phyloP scores from a whole-genome alignment of 169 alveolate genomes.

The Plasmodium gonderi region DNA sequence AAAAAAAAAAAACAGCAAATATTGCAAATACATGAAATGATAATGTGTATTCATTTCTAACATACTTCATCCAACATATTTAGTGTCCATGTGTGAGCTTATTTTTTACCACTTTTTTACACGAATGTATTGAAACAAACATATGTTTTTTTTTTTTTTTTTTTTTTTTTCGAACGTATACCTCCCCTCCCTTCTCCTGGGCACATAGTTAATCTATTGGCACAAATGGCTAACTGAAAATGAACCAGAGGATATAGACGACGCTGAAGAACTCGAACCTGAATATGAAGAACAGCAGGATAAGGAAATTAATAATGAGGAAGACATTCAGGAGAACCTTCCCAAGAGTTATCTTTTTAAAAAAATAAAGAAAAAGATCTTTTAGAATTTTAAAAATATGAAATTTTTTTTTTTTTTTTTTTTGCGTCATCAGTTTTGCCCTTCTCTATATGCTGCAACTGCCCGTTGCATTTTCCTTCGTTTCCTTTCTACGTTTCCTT shows the following conservation, averaged over 20 bases:
- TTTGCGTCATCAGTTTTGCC: background rate
- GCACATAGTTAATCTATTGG: constrained; percentile 62
- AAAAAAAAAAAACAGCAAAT: too few species aligned
- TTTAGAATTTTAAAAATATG: background rate
- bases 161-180: background rate
- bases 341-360: constrained; percentile 63
- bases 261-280: constrained; percentile 9
- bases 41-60: too few species aligned
- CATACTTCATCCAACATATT: too few species aligned
- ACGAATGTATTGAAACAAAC: too few species aligned
- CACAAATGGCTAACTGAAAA: constrained; percentile 46
- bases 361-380: constrained; percentile 61
- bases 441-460: background rate
- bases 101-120: background rate
- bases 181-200: background rate
- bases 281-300: background rate
- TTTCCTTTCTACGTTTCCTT: too few species aligned
- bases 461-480: background rate
- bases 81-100: too few species aligned
- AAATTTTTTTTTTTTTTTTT: constrained; percentile 26
- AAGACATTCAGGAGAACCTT: constrained; percentile 62
- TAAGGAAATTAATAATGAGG: background rate
- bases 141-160: background rate
- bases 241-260: constrained; percentile 18
- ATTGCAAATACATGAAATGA: too few species aligned